Evolutionary conservation across 1,139 yeast genomes (phyloP).

Genomic region (Candida buenavistaensis): DNA sequence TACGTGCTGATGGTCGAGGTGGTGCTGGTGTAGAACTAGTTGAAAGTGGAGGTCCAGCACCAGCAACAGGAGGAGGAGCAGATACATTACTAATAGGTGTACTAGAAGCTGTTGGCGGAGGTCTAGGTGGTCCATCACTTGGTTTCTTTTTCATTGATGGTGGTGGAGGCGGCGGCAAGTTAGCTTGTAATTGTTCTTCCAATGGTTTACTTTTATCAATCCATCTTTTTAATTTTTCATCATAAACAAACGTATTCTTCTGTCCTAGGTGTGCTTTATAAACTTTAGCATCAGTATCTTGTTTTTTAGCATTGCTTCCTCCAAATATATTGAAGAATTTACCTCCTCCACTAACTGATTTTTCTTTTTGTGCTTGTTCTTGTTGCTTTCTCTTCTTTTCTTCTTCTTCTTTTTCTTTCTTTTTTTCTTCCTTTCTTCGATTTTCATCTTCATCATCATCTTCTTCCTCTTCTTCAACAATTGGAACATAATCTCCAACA

Average conservation of each 20-base stretch:
- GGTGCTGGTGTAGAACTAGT: slow-evolving; percentile 1
- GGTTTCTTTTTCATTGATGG: slow-evolving; percentile 39
- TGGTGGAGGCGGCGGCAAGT: slow-evolving; percentile 79
- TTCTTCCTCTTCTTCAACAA: slow-evolving; percentile 47
- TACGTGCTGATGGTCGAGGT: slow-evolving; percentile 4
- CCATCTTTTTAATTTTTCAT: slow-evolving; percentile 86
- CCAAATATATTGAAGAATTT: slow-evolving; percentile 4
- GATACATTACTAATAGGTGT: slow-evolving; percentile 5
- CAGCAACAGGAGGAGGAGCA: too few relatives aligned
- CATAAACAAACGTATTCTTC: slow-evolving; percentile 71
- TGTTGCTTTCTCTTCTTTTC: slow-evolving; percentile 18
- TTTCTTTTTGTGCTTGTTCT: slow-evolving; percentile 8
- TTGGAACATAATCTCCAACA: slow-evolving; percentile 45
- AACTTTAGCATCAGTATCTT: slow-evolving; percentile 5
- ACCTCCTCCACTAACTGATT: not conserved
- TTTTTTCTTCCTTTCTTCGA: slow-evolving; percentile 16
- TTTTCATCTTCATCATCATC: slow-evolving; percentile 32
- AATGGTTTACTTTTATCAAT: slow-evolving; percentile 70
- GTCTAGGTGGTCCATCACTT: slow-evolving; percentile 12
- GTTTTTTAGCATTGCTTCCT: slow-evolving; percentile 4
- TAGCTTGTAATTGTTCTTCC: slow-evolving; percentile 62
- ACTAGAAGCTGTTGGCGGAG: slow-evolving; percentile 6
- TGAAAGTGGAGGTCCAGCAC: slow-evolving; percentile 4
- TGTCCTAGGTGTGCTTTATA: slow-evolving; percentile 78
- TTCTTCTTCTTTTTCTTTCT: slow-evolving; percentile 17